phyloP scores from a whole-genome alignment of 208 protist species.

The Leishmania martiniquensis region DNA sequence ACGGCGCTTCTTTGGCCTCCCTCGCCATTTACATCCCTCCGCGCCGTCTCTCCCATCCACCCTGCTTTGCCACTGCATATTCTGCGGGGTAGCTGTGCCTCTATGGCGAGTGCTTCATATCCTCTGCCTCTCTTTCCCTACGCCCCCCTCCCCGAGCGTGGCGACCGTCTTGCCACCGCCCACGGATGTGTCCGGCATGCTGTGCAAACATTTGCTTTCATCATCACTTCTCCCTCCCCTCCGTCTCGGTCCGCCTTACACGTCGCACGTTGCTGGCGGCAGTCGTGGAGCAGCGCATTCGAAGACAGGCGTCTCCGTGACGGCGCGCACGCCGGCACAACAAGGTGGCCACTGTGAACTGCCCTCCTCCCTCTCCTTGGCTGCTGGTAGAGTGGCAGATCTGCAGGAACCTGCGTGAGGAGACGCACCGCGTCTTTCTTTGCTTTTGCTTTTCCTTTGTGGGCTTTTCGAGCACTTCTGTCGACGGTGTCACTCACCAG shows the following conservation, averaged over 20 bases:
- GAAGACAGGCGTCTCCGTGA: background rate
- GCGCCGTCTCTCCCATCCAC: background rate
- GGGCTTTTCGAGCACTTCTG: background rate
- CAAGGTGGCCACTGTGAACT: background rate
- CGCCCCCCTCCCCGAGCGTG: background rate
- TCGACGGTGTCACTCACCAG: background rate
- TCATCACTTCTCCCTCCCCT: background rate
- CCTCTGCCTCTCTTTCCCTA: background rate
- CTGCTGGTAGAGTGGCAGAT: background rate
- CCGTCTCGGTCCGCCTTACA: background rate
- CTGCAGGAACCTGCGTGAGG: background rate
- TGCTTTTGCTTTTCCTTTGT: conserved; percentile 1
- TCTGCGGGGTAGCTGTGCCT: background rate
- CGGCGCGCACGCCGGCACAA: background rate
- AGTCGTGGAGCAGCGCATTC: background rate
- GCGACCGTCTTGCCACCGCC: background rate
- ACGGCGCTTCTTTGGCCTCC: background rate
- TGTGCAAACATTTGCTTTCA: background rate
- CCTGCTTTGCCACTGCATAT: background rate
- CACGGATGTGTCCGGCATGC: background rate
- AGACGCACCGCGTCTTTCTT: conserved; percentile 2
- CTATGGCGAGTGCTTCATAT: conserved; percentile 1
- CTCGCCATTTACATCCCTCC: background rate
- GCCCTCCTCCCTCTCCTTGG: background rate
- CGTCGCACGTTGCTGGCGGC: background rate